phyloP scores from a whole-genome alignment of 495 filamentous ascomycete species.

The Schizothecium vesticola region DNA sequence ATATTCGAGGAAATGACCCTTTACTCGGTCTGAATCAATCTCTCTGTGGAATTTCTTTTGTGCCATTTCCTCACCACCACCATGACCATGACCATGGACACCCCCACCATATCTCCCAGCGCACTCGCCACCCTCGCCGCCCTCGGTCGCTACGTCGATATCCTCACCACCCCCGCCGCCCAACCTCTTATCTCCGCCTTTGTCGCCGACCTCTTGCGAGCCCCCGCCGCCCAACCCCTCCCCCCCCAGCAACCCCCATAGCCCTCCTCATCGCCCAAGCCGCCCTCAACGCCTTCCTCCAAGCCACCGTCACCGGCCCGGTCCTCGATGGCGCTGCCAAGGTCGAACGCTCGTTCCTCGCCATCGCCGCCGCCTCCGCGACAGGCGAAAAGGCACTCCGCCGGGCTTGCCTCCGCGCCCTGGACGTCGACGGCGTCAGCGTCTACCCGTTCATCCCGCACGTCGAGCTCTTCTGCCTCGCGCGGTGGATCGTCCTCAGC shows the following conservation, averaged over 20 bases:
- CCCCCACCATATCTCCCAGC: neutral
- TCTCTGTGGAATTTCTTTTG: slow-evolving; percentile 1
- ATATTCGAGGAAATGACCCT: neutral
- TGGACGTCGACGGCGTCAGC: slow-evolving; percentile 79
- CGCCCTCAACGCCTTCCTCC: slow-evolving; percentile 77
- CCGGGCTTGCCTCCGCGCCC: slow-evolving; percentile 49
- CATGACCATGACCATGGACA: neutral
- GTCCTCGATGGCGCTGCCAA: slow-evolving; percentile 48
- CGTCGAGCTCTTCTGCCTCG: slow-evolving; percentile 74
- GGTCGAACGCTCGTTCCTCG: slow-evolving; percentile 24
- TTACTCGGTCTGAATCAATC: neutral
- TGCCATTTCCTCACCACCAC: neutral
- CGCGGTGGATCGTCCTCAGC: slow-evolving; percentile 59
- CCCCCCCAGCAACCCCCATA: neutral
- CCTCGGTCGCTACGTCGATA: slow-evolving; percentile 21
- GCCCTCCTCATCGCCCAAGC: slow-evolving; percentile 58
- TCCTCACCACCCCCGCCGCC: slow-evolving; percentile 17
- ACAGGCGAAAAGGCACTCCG: neutral
- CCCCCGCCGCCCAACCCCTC: slow-evolving; percentile 37
- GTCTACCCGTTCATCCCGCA: slow-evolving; percentile 79
- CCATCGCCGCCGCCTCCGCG: too few species aligned
- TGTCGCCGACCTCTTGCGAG: neutral
- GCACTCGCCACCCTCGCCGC: slow-evolving; percentile 8
- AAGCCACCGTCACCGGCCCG: slow-evolving; percentile 88
- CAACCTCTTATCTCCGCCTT: slow-evolving; percentile 15